These are phyloP conservation scores for Paxillus involutus DNA, from an alignment of 768 basidiomycete species.

Conservation along the genomic window DNA sequence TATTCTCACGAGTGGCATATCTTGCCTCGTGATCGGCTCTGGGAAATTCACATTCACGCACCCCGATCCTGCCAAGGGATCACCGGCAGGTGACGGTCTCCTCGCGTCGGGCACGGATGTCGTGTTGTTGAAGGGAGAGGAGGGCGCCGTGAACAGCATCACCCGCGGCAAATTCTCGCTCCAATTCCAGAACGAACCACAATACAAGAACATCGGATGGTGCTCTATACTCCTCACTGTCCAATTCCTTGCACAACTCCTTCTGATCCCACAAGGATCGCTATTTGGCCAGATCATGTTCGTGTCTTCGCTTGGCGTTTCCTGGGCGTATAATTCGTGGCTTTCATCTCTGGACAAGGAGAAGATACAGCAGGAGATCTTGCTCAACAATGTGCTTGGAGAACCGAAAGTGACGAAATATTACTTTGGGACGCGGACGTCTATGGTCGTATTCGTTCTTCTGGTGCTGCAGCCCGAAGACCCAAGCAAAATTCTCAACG, in stretches of 20 bases:
- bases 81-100: too few relatives aligned
- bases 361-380: slow-evolving; percentile 24
- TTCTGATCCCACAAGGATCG: slow-evolving; percentile 32
- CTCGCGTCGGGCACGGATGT: too few relatives aligned
- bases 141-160: too few relatives aligned
- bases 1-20: too few relatives aligned
- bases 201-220: too few relatives aligned
- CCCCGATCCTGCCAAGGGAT: too few relatives aligned
- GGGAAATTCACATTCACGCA: too few relatives aligned
- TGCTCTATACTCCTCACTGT: slow-evolving; percentile 31
- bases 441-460: slow-evolving; percentile 24
- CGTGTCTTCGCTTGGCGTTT: slow-evolving; percentile 31
- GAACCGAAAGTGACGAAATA: slow-evolving; percentile 24
- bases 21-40: too few relatives aligned
- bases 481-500: slow-evolving; percentile 18
- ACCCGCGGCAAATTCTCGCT: too few relatives aligned
- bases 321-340: slow-evolving; percentile 37
- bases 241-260: slow-evolving; percentile 35
- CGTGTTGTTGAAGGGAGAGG: too few relatives aligned
- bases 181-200: too few relatives aligned
- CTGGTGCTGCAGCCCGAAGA: slow-evolving; percentile 22
- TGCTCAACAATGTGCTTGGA: slow-evolving; percentile 23
- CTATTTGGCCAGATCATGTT: slow-evolving; percentile 38
- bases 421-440: slow-evolving; percentile 24
- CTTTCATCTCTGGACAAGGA: slow-evolving; percentile 38